Evolutionary conservation across 2,329 filamentous ascomycete genomes (phyloP).

Genomic region (Cladophialophora yegresii): DNA sequence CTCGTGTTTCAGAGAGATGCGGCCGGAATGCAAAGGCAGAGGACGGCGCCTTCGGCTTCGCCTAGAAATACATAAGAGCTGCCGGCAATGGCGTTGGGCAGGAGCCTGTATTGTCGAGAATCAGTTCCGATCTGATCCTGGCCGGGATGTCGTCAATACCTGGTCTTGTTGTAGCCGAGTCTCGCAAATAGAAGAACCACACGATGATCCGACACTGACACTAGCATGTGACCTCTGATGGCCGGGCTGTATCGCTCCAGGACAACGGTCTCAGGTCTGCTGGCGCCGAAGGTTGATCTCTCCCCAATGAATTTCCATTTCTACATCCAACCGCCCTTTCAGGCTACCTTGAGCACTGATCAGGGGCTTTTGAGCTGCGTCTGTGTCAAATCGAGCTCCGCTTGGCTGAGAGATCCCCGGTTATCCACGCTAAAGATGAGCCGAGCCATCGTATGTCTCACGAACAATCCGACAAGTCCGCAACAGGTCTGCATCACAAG

Average conservation of each 20-base stretch:
- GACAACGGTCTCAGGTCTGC: background rate
- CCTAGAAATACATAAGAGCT: no score
- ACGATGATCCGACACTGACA: background rate
- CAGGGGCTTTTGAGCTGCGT: background rate
- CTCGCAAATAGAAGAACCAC: background rate
- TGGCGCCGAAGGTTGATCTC: background rate
- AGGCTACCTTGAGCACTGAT: background rate
- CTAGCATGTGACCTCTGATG: background rate
- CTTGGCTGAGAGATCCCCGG: constrained; percentile 32
- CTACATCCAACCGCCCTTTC: background rate
- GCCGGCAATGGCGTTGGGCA: no score
- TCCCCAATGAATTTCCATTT: background rate
- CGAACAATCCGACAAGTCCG: constrained; percentile 80
- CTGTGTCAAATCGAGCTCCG: background rate
- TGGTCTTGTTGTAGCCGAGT: background rate
- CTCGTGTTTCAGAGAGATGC: no score
- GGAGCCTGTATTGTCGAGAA: no score
- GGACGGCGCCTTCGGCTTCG: no score
- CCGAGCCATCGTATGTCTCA: constrained; percentile 81
- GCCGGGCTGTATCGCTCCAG: background rate
- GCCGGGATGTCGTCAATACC: background rate
- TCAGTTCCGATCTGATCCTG: no score
- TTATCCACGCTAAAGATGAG: constrained; percentile 93
- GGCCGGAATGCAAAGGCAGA: no score
- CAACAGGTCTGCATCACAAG: constrained; percentile 73